Conservation (phyloP, 2,329 filamentous ascomycete species). For the Cadophora sp. region DNA sequence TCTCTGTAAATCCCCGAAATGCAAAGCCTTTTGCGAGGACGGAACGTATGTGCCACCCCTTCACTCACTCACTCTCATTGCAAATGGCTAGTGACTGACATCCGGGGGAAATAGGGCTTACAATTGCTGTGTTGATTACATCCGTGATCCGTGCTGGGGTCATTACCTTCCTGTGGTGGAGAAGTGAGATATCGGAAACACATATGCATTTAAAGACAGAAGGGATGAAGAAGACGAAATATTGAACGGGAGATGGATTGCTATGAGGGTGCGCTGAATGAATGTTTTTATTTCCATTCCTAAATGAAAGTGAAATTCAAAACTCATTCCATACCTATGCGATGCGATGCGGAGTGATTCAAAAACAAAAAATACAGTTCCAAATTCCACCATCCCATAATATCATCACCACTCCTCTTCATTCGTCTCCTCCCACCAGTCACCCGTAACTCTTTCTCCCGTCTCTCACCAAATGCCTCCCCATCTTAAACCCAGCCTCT, state of each 20-base stretch:
- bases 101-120: not conserved
- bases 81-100: not conserved
- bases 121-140: constrained; percentile 1
- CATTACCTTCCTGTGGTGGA: not conserved
- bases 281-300: not conserved
- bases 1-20: constrained; percentile 11
- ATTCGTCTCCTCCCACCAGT: not conserved
- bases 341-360: no score
- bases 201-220: no score
- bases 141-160: constrained; percentile 1
- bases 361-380: no score
- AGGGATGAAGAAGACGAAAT: no score
- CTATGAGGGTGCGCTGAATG: no score
- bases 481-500: not conserved
- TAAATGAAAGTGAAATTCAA: no score
- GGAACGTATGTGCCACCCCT: not conserved
- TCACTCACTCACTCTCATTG: not conserved
- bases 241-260: no score
- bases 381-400: no score
- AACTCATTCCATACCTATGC: no score
- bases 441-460: not conserved
- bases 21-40: constrained; percentile 6
- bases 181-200: not conserved
- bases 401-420: no score
- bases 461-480: not conserved